Evolutionary conservation across 2,329 filamentous ascomycete genomes (phyloP).

Genomic region (Colletotrichum destructivum): DNA sequence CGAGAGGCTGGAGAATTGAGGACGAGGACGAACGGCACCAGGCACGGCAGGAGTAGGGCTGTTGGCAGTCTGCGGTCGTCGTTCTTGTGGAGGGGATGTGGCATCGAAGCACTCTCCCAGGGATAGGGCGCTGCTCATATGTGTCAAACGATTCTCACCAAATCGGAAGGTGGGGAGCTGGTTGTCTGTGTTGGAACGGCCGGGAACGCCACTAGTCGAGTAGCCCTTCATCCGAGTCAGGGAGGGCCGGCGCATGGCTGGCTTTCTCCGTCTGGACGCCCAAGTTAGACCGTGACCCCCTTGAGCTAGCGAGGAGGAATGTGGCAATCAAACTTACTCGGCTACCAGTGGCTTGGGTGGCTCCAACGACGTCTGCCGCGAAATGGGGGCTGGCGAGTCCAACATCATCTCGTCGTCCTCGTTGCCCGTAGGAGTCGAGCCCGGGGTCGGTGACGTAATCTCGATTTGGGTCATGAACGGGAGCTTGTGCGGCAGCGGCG

Average conservation of each 20-base stretch:
- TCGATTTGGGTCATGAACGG: conserved; percentile 77
- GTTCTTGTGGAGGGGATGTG: conserved; percentile 81
- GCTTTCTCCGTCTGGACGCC: conserved; percentile 72
- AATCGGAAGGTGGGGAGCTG: conserved; percentile 84
- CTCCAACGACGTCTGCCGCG: conserved; percentile 64
- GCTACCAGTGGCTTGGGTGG: conserved; percentile 62
- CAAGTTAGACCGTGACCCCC: conserved; percentile 36
- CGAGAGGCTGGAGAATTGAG: conserved; percentile 74
- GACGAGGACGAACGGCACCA: conserved; percentile 74
- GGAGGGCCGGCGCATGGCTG: conserved; percentile 80
- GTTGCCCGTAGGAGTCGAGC: conserved; percentile 58
- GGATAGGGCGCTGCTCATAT: conserved; percentile 70
- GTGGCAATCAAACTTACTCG: conserved; percentile 63
- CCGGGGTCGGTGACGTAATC: conserved; percentile 80
- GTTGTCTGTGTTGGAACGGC: conserved; percentile 73
- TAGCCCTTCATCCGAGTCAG: conserved; percentile 82
- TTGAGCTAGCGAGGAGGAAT: conserved; percentile 35
- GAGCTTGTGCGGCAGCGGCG: conserved; percentile 90
- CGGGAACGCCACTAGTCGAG: conserved; percentile 76
- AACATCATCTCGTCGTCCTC: conserved; percentile 67
- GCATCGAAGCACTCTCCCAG: conserved; percentile 84
- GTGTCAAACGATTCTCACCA: conserved; percentile 51
- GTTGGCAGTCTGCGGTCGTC: conserved; percentile 72
- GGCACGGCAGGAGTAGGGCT: conserved; percentile 70
- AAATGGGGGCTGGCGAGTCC: conserved; percentile 69